Conservation (phyloP, 805 yeast genomes). For the Metschnikowia continentalis region DNA sequence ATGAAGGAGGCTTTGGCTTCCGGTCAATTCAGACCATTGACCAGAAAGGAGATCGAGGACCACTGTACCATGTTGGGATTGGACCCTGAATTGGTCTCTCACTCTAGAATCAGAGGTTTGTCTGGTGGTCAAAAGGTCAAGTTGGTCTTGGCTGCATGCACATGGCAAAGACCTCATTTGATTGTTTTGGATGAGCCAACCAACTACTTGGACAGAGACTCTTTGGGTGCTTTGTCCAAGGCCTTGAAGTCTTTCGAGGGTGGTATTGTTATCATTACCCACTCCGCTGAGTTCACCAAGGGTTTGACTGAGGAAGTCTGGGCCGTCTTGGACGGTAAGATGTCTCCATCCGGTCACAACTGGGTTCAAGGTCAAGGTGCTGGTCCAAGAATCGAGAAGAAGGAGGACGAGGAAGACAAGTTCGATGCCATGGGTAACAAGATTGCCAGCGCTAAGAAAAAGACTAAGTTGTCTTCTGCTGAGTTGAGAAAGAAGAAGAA, state of each 20-base stretch:
- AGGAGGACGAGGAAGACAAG: conserved; percentile 88
- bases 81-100: conserved; percentile 98
- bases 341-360: conserved; percentile 99
- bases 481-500: conserved; percentile 99
- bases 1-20: conserved; percentile 99
- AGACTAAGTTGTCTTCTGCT: conserved; percentile 95
- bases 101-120: conserved; percentile 99
- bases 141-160: conserved; percentile 99
- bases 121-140: conserved; percentile 99
- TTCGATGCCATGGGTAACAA: conserved; percentile 99
- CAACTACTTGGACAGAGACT: conserved; percentile 98
- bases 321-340: conserved; percentile 97
- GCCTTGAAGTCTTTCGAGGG: conserved; percentile 98
- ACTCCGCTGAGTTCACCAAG: conserved; percentile 99
- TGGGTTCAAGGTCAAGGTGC: conserved; percentile 99
- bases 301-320: conserved; percentile 99
- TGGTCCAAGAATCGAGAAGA: conserved; percentile 99
- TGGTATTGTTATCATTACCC: conserved; percentile 99
- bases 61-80: conserved; percentile 98
- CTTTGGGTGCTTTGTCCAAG: conserved; percentile 98
- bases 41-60: conserved; percentile 99
- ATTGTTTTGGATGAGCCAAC: conserved; percentile 99
- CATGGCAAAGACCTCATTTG: conserved; percentile 99
- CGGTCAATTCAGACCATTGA: conserved; percentile 99
- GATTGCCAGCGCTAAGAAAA: conserved; percentile 94